Conservation (phyloP, 768 basidiomycete species). For the Lactarius trivialis region DNA sequence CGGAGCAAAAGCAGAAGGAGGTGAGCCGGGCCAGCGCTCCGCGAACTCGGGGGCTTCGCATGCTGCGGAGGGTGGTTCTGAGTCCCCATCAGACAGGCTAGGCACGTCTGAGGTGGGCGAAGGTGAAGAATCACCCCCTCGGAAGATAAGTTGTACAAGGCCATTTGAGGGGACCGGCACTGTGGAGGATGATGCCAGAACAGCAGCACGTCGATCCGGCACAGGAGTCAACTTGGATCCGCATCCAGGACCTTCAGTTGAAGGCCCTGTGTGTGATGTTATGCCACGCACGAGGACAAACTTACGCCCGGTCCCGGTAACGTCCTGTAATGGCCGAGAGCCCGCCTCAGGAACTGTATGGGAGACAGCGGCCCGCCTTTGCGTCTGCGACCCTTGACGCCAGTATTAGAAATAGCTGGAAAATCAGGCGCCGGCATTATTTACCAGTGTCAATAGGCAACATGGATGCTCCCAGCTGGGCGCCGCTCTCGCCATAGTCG, state of each 20-base stretch:
- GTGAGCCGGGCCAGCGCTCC: conserved; percentile 20
- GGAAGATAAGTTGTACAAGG: conserved; percentile 8
- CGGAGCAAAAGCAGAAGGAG: conserved; percentile 8
- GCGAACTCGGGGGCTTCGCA: conserved; percentile 19
- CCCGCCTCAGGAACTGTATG: not conserved
- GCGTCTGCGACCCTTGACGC: not conserved
- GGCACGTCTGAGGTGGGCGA: conserved; percentile 17
- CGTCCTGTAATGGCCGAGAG: not conserved
- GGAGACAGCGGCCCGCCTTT: not conserved
- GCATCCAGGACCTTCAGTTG: not conserved
- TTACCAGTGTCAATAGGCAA: conserved; percentile 13
- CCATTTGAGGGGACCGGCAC: not conserved
- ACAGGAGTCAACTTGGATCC: not conserved
- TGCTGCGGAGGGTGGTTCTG: conserved; percentile 13
- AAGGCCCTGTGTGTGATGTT: not conserved
- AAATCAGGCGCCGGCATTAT: not conserved
- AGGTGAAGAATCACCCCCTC: not conserved
- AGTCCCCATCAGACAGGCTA: conserved; percentile 21
- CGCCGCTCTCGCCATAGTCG: not conserved
- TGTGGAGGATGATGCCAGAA: not conserved
- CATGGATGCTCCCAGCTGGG: not conserved
- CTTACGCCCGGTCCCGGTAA: not conserved
- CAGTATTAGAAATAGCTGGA: conserved; percentile 1
- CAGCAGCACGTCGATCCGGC: not conserved
- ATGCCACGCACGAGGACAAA: not conserved